A percentile compares a stretch with the other conserved stretches of the same genome.
Evolutionary conservation across 2,329 filamentous ascomycete species (phyloP).

Genomic region (Dothidotthia symphoricarpi): DNA sequence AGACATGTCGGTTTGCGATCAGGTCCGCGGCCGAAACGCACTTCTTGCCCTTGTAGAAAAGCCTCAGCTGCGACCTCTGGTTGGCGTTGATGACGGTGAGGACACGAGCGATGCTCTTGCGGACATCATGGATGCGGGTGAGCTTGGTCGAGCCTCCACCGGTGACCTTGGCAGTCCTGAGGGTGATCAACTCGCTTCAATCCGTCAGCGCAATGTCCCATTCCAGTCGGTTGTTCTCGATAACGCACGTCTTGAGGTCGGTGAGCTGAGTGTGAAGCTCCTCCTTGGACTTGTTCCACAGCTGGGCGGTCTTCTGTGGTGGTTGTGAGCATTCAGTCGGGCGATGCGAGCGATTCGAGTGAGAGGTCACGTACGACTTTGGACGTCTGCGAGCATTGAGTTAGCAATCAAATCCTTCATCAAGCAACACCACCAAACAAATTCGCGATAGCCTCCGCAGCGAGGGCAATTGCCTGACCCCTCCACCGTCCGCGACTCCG

Average conservation of each 20-base stretch:
- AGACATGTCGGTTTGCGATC: conserved; percentile 13
- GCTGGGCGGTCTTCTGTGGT: conserved; percentile 74
- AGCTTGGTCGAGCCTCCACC: conserved; percentile 91
- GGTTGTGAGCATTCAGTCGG: conserved; percentile 36
- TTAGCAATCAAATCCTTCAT: conserved; percentile 24
- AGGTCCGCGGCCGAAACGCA: conserved; percentile 22
- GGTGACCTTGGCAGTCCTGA: conserved; percentile 97
- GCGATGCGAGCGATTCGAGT: conserved; percentile 25
- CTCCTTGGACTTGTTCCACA: conserved; percentile 99
- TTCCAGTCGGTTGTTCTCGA: conserved; percentile 5
- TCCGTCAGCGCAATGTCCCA: conserved; percentile 31
- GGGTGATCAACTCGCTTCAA: conserved; percentile 75
- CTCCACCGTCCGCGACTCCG: conserved; percentile 8
- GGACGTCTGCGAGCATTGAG: conserved; percentile 46
- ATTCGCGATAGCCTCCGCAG: conserved; percentile 24
- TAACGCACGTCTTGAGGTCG: conserved; percentile 41
- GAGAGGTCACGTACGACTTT: conserved; percentile 58
- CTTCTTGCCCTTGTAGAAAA: conserved; percentile 99
- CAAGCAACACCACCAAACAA: conserved; percentile 9
- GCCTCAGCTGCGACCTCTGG: conserved; percentile 86
- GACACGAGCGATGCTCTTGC: conserved; percentile 98
- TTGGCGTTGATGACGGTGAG: conserved; percentile 99
- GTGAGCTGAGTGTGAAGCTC: conserved; percentile 75
- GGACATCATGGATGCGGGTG: conserved; percentile 78
- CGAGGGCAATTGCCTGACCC: conserved; percentile 16